Evolutionary conservation across 1,284 basidiomycete genomes (phyloP).

Genomic region (Boletus mariae): DNA sequence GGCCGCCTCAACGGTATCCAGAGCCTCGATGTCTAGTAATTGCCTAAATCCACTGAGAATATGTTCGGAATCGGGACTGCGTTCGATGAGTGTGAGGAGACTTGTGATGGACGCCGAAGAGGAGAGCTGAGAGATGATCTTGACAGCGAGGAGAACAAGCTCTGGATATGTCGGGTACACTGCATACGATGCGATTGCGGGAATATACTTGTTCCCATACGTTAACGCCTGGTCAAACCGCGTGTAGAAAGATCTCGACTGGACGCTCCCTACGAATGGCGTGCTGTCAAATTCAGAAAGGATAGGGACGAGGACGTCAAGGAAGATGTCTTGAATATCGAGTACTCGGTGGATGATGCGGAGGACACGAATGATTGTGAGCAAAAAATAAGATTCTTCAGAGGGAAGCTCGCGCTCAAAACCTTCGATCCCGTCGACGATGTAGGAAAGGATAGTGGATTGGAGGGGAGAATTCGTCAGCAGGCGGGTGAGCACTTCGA

Average conservation of each 20-base stretch:
- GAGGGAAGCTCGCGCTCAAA: conserved; percentile 69
- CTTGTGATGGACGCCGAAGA: conserved; percentile 56
- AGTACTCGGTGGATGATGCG: conserved; percentile 82
- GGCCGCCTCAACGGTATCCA: conserved; percentile 55
- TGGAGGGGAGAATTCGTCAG: conserved; percentile 74
- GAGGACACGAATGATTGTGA: conserved; percentile 77
- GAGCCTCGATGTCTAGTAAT: conserved; percentile 61
- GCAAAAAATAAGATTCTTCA: conserved; percentile 68
- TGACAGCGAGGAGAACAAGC: conserved; percentile 75
- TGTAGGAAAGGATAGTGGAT: conserved; percentile 68
- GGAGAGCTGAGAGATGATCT: conserved; percentile 74
- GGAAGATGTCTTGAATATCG: conserved; percentile 85
- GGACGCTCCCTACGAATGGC: conserved; percentile 49
- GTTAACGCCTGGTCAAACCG: conserved; percentile 81
- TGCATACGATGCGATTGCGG: conserved; percentile 82
- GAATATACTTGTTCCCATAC: conserved; percentile 73
- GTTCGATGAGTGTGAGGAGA: conserved; percentile 78
- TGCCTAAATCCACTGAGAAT: conserved; percentile 79
- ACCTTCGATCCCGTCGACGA: conserved; percentile 73
- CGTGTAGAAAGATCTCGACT: conserved; percentile 66
- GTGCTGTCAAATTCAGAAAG: conserved; percentile 64
- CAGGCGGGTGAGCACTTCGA: conserved; percentile 79
- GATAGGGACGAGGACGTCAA: conserved; percentile 83
- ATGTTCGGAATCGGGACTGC: conserved; percentile 81
- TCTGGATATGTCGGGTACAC: conserved; percentile 70